Evolutionary conservation across 192 early-diverging fungal species (phyloP), one percentile per base, ranked within the genome.

Genomic region (Backusella mclennaniae): DNA sequence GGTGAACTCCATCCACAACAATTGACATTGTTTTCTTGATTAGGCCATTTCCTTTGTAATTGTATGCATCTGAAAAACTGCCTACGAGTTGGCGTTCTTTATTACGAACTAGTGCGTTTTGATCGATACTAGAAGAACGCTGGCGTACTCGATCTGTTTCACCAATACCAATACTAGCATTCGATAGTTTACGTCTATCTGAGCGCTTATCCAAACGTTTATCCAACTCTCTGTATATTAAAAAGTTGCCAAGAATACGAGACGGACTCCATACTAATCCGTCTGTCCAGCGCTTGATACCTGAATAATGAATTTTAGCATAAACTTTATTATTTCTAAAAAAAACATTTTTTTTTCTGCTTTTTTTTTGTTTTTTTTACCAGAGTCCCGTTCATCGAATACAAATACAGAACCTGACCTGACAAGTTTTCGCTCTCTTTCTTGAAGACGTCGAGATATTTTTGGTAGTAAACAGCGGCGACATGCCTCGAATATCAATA

Each of bases 231-330:
- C 93, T 90, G 85, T 95, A 95, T 31, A 94, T 84, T 66, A 95
- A 76, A 75, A 94, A 95, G 70, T 93, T 93, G 69, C 91, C 91
- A 36, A 92, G 81, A 35, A 95, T 94, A 39, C 94, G 91, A 7
- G 93, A 95, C 8, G 94, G 94, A 35, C 92, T 92, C 94, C 94
- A 95, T 11, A 89, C 81, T 6, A 90, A 85, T 6, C 93, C 93
- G 71, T 95, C 94, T 4, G 95, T 96, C 95, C 95, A 96, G 12
- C 95, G 89, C 77, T 93, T 94, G 80, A 95, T 95, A 17, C 79
- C 89, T 71, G 17, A 29, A 29, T 63, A 63, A 63, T 63, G 6
- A 21, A 29, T 63, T 29, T 63, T 63, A 63, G 56, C 21, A 63
- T 63, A 29, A 63, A 29, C 26, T 21, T 53, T 53, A 53, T 9